phyloP scores from a whole-genome alignment of 2,329 filamentous ascomycete genomes.

The Lasiodiplodia theobromae region DNA sequence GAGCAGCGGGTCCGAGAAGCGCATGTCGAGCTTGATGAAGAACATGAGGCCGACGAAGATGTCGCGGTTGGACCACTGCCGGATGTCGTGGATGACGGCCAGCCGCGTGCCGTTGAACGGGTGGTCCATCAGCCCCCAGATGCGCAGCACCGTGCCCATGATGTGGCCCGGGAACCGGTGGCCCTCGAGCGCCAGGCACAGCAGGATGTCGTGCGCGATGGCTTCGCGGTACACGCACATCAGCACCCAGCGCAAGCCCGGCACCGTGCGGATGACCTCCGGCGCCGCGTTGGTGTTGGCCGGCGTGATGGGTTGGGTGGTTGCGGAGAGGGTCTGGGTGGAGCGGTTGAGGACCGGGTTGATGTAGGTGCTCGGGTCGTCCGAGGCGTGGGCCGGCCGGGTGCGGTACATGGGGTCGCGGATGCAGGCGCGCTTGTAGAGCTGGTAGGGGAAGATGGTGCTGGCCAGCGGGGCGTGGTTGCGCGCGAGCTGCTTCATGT shows the following conservation, averaged over 20 bases:
- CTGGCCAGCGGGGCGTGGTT: slow-evolving; percentile 63
- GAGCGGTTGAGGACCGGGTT: neutral
- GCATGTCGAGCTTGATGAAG: slow-evolving; percentile 75
- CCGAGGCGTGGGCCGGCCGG: slow-evolving; percentile 34
- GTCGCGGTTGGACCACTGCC: slow-evolving; percentile 66
- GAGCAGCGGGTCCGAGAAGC: slow-evolving; percentile 68
- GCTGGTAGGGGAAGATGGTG: slow-evolving; percentile 65
- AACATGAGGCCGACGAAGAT: slow-evolving; percentile 70
- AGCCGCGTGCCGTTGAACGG: slow-evolving; percentile 63
- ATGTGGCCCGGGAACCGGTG: slow-evolving; percentile 50
- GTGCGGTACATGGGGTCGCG: slow-evolving; percentile 64
- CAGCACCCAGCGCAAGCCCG: slow-evolving; percentile 70
- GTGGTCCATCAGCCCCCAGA: slow-evolving; percentile 78
- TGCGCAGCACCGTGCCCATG: slow-evolving; percentile 61
- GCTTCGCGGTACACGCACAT: slow-evolving; percentile 61
- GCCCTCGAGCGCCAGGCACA: slow-evolving; percentile 68
- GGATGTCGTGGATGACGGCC: slow-evolving; percentile 59
- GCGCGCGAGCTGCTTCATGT: slow-evolving; percentile 62
- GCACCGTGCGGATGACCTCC: slow-evolving; percentile 59
- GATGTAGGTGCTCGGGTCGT: neutral
- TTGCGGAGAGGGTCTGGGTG: slow-evolving; percentile 31
- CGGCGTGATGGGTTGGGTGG: neutral
- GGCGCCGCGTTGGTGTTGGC: neutral
- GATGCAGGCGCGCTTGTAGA: slow-evolving; percentile 65
- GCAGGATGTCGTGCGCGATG: slow-evolving; percentile 63